phyloP scores from a whole-genome alignment of 352 stramenopile genomes.

The Globisporangium cystogenes region DNA sequence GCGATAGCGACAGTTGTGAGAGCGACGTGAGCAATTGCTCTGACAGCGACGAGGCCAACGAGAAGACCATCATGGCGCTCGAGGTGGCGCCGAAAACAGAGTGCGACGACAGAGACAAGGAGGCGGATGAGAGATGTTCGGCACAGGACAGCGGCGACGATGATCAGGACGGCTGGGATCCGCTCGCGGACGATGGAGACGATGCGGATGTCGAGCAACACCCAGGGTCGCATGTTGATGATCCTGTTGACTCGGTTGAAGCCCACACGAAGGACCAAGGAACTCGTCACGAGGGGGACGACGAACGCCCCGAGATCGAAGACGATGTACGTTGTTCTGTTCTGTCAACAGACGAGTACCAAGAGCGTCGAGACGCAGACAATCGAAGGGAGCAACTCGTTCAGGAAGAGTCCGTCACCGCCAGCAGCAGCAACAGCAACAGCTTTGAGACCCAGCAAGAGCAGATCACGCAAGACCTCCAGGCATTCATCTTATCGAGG shows the following conservation, averaged over 20 bases:
- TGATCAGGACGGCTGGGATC: background rate
- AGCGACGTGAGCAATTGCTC: constrained; percentile 75
- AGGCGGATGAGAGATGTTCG: background rate
- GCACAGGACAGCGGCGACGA: constrained; percentile 3
- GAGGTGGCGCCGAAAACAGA: constrained; percentile 15
- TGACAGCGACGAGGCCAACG: constrained; percentile 45
- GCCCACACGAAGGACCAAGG: background rate
- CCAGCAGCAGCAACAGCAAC: background rate
- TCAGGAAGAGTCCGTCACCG: background rate
- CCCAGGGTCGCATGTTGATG: too few relatives aligned
- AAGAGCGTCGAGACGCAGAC: background rate
- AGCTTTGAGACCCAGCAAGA: constrained; percentile 3
- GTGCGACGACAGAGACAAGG: background rate
- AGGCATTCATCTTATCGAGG: constrained; percentile 31
- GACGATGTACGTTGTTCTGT: too few relatives aligned
- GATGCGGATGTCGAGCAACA: background rate
- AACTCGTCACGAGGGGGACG: background rate
- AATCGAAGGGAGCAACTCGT: background rate
- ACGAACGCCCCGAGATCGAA: constrained; percentile 8
- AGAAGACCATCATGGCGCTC: constrained; percentile 48
- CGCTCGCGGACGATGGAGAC: background rate
- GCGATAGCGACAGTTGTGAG: constrained; percentile 34
- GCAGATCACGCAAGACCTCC: constrained; percentile 23
- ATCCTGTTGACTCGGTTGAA: background rate
- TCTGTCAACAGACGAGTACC: background rate